phyloP scores from a whole-genome alignment of 2,329 filamentous ascomycete species.

The Phoma herbarum region DNA sequence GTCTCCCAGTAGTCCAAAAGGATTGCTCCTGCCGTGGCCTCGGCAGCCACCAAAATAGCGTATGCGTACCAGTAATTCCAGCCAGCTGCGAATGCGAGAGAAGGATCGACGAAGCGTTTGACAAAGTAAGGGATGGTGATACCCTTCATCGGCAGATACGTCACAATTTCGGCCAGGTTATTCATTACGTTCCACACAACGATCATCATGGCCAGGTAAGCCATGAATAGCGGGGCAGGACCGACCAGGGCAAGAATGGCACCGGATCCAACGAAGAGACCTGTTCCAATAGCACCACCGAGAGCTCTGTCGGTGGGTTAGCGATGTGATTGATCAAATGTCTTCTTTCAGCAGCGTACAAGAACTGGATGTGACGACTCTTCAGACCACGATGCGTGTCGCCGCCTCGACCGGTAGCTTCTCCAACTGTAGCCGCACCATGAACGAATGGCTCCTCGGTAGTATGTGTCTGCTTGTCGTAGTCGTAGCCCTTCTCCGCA shows the following conservation, averaged over 20 bases:
- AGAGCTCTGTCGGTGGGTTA: slow-evolving; percentile 60
- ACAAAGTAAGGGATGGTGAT: slow-evolving; percentile 52
- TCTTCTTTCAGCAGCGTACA: slow-evolving; percentile 27
- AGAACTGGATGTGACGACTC: slow-evolving; percentile 50
- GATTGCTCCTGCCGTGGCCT: slow-evolving; percentile 46
- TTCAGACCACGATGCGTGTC: slow-evolving; percentile 50
- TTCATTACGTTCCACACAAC: slow-evolving; percentile 54
- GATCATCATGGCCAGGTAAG: slow-evolving; percentile 50
- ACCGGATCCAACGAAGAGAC: slow-evolving; percentile 49
- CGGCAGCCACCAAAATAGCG: slow-evolving; percentile 47
- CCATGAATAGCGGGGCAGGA: slow-evolving; percentile 50
- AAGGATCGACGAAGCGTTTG: slow-evolving; percentile 59
- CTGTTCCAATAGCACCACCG: slow-evolving; percentile 63
- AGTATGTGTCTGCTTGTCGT: slow-evolving; percentile 25
- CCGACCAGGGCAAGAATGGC: slow-evolving; percentile 45
- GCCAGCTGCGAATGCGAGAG: slow-evolving; percentile 47
- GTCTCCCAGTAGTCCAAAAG: slow-evolving; percentile 49
- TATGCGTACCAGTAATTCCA: slow-evolving; percentile 49
- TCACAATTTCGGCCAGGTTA: slow-evolving; percentile 53
- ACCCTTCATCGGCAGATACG: slow-evolving; percentile 52
- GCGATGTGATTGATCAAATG: neutral
- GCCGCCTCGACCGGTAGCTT: slow-evolving; percentile 41
- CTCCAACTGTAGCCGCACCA: slow-evolving; percentile 40
- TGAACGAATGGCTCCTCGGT: slow-evolving; percentile 39
- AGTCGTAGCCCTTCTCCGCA: slow-evolving; percentile 39